A percentile compares a stretch with the other conserved stretches of the same genome.
phyloP scores from a whole-genome alignment of 2,329 filamentous ascomycete genomes.

The Eurotiales sp. region DNA sequence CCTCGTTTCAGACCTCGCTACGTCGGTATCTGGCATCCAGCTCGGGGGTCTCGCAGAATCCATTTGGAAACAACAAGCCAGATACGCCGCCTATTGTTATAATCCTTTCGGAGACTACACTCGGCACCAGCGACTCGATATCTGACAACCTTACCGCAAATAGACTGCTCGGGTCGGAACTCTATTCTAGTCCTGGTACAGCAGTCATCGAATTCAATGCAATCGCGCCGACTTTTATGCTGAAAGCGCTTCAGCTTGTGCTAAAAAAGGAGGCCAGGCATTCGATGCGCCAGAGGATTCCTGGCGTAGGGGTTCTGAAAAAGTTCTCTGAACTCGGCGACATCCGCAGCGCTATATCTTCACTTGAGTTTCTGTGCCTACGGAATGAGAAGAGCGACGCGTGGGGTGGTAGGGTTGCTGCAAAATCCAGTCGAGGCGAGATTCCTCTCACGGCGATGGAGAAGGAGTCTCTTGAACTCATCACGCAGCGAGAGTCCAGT shows the following conservation, averaged over 20 bases:
- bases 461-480: conserved; percentile 70
- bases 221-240: conserved; percentile 79
- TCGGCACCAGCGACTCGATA: conserved; percentile 78
- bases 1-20: conserved; percentile 71
- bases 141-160: conserved; percentile 92
- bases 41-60: conserved; percentile 17
- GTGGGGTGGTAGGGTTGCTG: conserved; percentile 70
- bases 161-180: conserved; percentile 79
- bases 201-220: conserved; percentile 87
- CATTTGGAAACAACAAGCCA: conserved; percentile 13
- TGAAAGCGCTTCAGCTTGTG: conserved; percentile 76
- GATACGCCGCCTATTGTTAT: conserved; percentile 73
- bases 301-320: conserved; percentile 74
- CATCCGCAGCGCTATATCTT: conserved; percentile 85
- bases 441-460: conserved; percentile 67
- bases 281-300: conserved; percentile 70
- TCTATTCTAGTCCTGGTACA: conserved; percentile 75
- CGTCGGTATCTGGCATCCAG: conserved; percentile 69
- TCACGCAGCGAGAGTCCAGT: conserved; percentile 83
- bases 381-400: conserved; percentile 71
- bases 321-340: conserved; percentile 83
- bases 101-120: conserved; percentile 83
- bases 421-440: conserved; percentile 52
- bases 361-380: conserved; percentile 86
- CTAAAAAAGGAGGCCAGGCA: conserved; percentile 80